phyloP scores from a whole-genome alignment of 345 rosid species.

The Cardamine resedifolia region DNA sequence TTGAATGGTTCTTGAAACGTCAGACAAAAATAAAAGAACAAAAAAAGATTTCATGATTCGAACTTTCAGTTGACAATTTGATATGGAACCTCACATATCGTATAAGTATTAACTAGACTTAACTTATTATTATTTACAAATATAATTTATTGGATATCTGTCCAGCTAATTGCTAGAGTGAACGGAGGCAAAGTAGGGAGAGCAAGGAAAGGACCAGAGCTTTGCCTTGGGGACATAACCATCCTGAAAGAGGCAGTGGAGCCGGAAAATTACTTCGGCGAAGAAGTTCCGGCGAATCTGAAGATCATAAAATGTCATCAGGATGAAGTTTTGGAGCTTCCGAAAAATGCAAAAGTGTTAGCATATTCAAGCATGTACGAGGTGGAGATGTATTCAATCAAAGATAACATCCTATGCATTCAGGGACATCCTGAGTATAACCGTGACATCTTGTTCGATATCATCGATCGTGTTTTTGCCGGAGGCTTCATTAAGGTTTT shows the following conservation, averaged over 20 bases:
- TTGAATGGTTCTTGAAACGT: background rate
- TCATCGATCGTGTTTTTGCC: conserved; percentile 66
- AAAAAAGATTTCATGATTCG: background rate
- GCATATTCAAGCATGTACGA: conserved; percentile 78
- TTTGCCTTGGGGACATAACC: conserved; percentile 63
- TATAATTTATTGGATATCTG: background rate
- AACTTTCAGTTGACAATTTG: background rate
- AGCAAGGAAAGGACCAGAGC: conserved; percentile 67
- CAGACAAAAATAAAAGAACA: too few species aligned
- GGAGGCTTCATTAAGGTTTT: conserved; percentile 53
- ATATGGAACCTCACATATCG: background rate
- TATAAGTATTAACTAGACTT: background rate
- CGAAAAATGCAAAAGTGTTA: conserved; percentile 59
- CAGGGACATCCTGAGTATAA: conserved; percentile 95
- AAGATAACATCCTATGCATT: conserved; percentile 63
- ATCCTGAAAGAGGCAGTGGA: conserved; percentile 49
- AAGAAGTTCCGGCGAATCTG: conserved; percentile 47
- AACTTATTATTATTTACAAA: background rate
- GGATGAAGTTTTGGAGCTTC: conserved; percentile 84
- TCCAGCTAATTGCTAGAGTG: conserved; percentile 71
- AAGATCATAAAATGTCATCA: conserved; percentile 69
- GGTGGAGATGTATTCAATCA: conserved; percentile 64
- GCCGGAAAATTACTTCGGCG: conserved; percentile 33
- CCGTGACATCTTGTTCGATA: conserved; percentile 59
- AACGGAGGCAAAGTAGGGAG: conserved; percentile 73